Conservation (phyloP, 306 rosid species). For the Begonia peltatifolia region DNA sequence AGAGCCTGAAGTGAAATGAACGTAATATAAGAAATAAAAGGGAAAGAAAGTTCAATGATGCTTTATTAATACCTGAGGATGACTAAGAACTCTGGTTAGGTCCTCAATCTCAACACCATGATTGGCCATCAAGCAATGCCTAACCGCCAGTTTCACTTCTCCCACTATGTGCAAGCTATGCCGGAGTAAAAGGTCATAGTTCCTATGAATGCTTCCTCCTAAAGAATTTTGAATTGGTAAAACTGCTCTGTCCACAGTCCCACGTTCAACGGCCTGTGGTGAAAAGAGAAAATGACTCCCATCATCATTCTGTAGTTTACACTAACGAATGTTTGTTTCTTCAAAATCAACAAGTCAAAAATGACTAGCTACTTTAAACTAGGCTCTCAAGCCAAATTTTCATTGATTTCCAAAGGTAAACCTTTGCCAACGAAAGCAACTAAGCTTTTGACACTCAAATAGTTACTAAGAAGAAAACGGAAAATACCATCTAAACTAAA, state of each 20-base stretch:
- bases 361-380: too few species aligned
- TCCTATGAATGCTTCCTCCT: conserved; percentile 97
- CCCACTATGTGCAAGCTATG: conserved; percentile 92
- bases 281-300: conserved; percentile 2
- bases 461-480: too few species aligned
- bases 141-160: conserved; percentile 84
- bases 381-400: too few species aligned
- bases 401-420: too few species aligned
- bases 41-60: conserved; percentile 8
- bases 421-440: too few species aligned
- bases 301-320: too few species aligned
- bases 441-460: too few species aligned
- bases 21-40: background rate
- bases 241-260: conserved; percentile 96
- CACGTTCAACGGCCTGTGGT: conserved; percentile 68
- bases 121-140: conserved; percentile 83
- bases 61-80: conserved; percentile 55
- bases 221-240: conserved; percentile 91
- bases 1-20: conserved; percentile 54
- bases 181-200: conserved; percentile 84
- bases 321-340: too few species aligned
- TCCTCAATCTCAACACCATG: conserved; percentile 62
- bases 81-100: conserved; percentile 79
- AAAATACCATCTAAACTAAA: too few species aligned
- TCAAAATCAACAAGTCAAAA: too few species aligned